Percentiles rank a stretch among this genome's conserved stretches.
Evolutionary conservation across 306 rosid genomes (phyloP).

Genomic region (Sicyos edulis): DNA sequence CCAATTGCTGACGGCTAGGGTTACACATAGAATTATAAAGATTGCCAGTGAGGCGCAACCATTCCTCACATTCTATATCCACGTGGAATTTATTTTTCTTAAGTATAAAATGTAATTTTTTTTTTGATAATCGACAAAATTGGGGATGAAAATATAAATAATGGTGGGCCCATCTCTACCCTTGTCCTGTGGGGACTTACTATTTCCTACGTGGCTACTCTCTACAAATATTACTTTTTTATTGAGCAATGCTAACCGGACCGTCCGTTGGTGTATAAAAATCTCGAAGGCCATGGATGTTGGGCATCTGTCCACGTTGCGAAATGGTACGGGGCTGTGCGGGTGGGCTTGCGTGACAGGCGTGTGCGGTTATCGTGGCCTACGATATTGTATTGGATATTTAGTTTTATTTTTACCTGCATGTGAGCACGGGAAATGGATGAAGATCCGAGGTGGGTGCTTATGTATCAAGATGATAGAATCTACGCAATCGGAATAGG

Average conservation of each 20-base stretch:
- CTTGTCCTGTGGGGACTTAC: slow-evolving; percentile 3
- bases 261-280: neutral
- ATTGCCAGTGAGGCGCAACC: slow-evolving; percentile 11
- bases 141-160: neutral
- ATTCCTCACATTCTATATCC: slow-evolving; percentile 5
- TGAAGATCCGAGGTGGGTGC: slow-evolving; percentile 25
- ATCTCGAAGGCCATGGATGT: neutral
- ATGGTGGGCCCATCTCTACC: slow-evolving; percentile 10
- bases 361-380: slow-evolving; percentile 7
- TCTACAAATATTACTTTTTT: slow-evolving; percentile 4
- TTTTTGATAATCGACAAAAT: neutral
- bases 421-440: slow-evolving; percentile 25
- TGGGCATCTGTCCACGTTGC: neutral
- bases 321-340: neutral
- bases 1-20: slow-evolving; percentile 36
- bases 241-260: neutral
- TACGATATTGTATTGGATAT: slow-evolving; percentile 11
- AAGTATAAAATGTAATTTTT: neutral
- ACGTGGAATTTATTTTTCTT: slow-evolving; percentile 14
- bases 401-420: slow-evolving; percentile 19
- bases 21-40: slow-evolving; percentile 21
- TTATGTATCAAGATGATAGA: slow-evolving; percentile 14
- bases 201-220: slow-evolving; percentile 14
- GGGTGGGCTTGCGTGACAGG: slow-evolving; percentile 16
- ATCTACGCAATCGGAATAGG: neutral